A percentile compares a stretch with the other conserved stretches of the same genome.
These are phyloP conservation scores for Trichoderma simmonsii DNA, from an alignment of 2,329 filamentous ascomycete genomes.

Conservation along the genomic window DNA sequence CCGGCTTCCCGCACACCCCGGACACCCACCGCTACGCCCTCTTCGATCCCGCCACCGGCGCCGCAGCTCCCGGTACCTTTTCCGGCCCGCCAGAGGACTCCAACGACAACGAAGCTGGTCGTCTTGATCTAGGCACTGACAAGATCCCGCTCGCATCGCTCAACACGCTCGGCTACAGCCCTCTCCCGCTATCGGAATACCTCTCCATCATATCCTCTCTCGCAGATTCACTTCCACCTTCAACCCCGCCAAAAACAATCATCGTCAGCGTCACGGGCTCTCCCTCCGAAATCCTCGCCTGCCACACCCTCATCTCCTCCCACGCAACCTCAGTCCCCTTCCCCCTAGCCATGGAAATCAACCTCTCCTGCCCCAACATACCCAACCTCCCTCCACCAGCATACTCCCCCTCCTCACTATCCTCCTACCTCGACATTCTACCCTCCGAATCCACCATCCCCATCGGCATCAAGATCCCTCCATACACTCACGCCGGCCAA, in stretches of 20 bases:
- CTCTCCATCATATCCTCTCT: conserved; percentile 46
- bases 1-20: conserved; percentile 61
- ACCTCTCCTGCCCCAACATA: conserved; percentile 78
- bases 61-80: not conserved
- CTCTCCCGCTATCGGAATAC: conserved; percentile 57
- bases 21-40: conserved; percentile 62
- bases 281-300: conserved; percentile 52
- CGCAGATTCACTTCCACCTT: not conserved
- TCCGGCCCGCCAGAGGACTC: conserved; percentile 9
- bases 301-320: conserved; percentile 50
- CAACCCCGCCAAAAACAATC: conserved; percentile 46
- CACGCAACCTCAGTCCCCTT: conserved; percentile 40
- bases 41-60: conserved; percentile 46
- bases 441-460: conserved; percentile 36
- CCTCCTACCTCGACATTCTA: conserved; percentile 53
- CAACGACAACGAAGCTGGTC: not conserved
- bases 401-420: conserved; percentile 54
- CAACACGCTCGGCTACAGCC: conserved; percentile 75
- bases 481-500: conserved; percentile 68
- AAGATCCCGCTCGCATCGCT: conserved; percentile 43
- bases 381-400: conserved; percentile 65
- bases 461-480: conserved; percentile 69
- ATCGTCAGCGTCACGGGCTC: conserved; percentile 70
- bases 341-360: conserved; percentile 68
- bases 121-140: accelerated